phyloP scores from a whole-genome alignment of 305 asterid genomes.

The Euphrasia arctica region DNA sequence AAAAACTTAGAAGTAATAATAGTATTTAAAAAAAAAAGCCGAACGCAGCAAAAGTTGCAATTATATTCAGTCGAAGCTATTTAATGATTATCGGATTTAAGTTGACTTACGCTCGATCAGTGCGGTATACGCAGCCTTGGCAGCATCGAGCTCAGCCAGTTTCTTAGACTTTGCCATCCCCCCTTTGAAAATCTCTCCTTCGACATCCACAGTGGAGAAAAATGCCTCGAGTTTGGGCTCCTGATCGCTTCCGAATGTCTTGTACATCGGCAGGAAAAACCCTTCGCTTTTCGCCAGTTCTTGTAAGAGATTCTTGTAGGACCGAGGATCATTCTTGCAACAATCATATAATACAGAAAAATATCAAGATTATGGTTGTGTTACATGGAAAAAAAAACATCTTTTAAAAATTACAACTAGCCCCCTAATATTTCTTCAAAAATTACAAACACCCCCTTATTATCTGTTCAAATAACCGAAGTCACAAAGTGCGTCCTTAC shows the following conservation, averaged over 20 bases:
- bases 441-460: background rate
- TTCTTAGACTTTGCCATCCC: constrained; percentile 37
- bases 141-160: constrained; percentile 50
- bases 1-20: too few species aligned
- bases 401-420: too few species aligned
- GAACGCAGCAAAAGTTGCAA: too few species aligned
- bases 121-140: constrained; percentile 47
- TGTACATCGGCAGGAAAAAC: constrained; percentile 31
- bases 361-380: too few species aligned
- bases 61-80: too few species aligned
- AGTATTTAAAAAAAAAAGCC: too few species aligned
- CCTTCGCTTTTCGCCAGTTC: constrained; percentile 31
- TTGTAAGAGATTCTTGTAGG: constrained; percentile 39
- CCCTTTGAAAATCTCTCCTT: constrained; percentile 43
- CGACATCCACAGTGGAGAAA: constrained; percentile 38
- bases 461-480: too few species aligned
- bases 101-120: constrained; percentile 32
- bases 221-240: constrained; percentile 26
- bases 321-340: constrained; percentile 23
- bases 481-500: too few species aligned
- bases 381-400: background rate
- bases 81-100: too few species aligned
- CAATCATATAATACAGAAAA: background rate
- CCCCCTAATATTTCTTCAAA: too few species aligned
- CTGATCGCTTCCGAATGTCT: constrained; percentile 22